Evolutionary conservation across 176 grass and related monocot species (phyloP).

Genomic region (Alopecurus myosuroides): DNA sequence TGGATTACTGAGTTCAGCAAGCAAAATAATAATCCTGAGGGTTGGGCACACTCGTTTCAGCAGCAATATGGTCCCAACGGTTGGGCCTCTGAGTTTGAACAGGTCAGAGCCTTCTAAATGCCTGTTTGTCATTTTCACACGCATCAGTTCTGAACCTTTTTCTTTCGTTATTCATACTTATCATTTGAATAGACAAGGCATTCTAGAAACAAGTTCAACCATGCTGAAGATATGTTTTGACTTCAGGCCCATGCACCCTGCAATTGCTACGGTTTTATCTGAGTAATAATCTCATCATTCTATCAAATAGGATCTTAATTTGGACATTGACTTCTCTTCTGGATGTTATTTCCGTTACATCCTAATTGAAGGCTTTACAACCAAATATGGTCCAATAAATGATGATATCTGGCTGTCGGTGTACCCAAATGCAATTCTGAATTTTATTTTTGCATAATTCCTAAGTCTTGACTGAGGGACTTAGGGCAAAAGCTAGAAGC

Average conservation of each 20-base stretch:
- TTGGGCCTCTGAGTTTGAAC: slow-evolving; percentile 96
- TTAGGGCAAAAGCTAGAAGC: too few species aligned
- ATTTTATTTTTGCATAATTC: too few species aligned
- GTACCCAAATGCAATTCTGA: background rate
- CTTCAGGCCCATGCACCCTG: background rate
- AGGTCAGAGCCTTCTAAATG: slow-evolving; percentile 42
- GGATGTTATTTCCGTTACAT: background rate
- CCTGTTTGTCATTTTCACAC: slow-evolving; percentile 11
- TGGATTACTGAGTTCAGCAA: slow-evolving; percentile 83
- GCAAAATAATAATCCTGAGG: slow-evolving; percentile 74
- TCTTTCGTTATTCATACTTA: background rate
- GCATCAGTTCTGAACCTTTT: background rate
- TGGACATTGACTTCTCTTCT: slow-evolving; percentile 1
- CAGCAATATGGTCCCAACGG: slow-evolving; percentile 91
- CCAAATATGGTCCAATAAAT: background rate
- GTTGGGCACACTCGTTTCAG: slow-evolving; percentile 88
- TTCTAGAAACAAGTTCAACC: background rate
- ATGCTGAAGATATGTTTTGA: background rate
- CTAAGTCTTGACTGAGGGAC: too few species aligned
- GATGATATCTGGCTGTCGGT: background rate
- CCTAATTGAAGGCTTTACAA: background rate
- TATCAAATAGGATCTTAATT: background rate
- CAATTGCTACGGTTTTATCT: background rate
- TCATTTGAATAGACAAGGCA: background rate
- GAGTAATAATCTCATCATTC: background rate